Evolutionary conservation across 1,284 basidiomycete species (phyloP).

Genomic region (Xerocomus tenax): DNA sequence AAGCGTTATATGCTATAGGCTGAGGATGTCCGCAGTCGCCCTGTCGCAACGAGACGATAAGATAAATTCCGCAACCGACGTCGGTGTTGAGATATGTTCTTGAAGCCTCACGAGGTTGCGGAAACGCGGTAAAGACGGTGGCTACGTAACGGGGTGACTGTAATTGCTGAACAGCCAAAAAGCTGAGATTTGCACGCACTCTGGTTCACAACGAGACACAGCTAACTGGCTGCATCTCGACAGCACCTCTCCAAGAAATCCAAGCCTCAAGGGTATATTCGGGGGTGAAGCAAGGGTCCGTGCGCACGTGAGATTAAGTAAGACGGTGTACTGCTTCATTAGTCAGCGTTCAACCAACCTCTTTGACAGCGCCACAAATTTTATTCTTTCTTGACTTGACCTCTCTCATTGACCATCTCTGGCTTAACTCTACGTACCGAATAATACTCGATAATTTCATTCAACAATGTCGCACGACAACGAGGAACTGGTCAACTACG

Average conservation of each 20-base stretch:
- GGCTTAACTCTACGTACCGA: slow-evolving; percentile 10
- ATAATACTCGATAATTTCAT: slow-evolving; percentile 8
- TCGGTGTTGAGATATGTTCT: slow-evolving; percentile 1
- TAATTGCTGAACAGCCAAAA: not conserved
- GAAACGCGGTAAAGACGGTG: slow-evolving; percentile 1
- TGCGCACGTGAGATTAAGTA: slow-evolving; percentile 22
- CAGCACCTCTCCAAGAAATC: not conserved
- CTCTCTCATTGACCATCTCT: slow-evolving; percentile 15
- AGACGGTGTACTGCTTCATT: slow-evolving; percentile 15
- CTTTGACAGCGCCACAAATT: slow-evolving; percentile 24
- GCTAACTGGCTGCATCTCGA: slow-evolving; percentile 7
- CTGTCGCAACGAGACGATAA: not conserved
- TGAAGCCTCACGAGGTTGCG: not conserved
- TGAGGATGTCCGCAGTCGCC: not conserved
- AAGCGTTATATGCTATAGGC: slow-evolving; percentile 20
- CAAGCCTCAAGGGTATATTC: slow-evolving; percentile 1
- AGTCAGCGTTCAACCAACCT: slow-evolving; percentile 21
- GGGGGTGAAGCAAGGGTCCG: slow-evolving; percentile 18
- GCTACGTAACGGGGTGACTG: slow-evolving; percentile 13
- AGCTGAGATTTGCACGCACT: slow-evolving; percentile 3
- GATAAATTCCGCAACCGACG: slow-evolving; percentile 1
- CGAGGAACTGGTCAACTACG: slow-evolving; percentile 87
- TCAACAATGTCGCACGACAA: slow-evolving; percentile 64
- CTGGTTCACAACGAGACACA: slow-evolving; percentile 3
- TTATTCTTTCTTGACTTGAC: slow-evolving; percentile 17